These are phyloP conservation scores for Emergomyces pasteurianus DNA, from an alignment of 2,329 filamentous ascomycete species.

Conservation along the genomic window DNA sequence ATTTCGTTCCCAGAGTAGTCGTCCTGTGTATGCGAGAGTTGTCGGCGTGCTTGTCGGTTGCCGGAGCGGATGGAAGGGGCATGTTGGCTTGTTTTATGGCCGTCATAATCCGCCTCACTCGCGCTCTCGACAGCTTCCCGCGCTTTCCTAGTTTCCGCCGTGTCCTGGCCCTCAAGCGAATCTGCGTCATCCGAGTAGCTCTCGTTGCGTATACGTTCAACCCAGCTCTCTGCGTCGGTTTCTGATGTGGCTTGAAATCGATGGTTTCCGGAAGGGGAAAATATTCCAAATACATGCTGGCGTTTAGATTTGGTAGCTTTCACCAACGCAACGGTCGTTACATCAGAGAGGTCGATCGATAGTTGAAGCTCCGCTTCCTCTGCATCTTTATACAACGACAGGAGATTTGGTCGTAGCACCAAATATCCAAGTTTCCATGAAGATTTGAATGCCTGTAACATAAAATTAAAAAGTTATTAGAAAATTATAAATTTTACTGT, in stretches of 20 bases:
- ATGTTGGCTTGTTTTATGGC: background rate
- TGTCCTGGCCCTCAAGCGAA: background rate
- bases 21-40: conserved; percentile 32
- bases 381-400: conserved; percentile 87
- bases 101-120: conserved; percentile 31
- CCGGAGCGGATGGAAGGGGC: background rate
- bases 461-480: too few relatives aligned
- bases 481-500: background rate
- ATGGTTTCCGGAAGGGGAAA: conserved; percentile 81
- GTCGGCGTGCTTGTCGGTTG: background rate
- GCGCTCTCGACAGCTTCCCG: conserved; percentile 23
- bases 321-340: conserved; percentile 80
- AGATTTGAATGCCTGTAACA: conserved; percentile 44
- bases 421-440: conserved; percentile 85
- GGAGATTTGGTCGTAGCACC: conserved; percentile 76
- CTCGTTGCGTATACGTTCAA: conserved; percentile 64
- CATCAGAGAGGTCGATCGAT: conserved; percentile 75
- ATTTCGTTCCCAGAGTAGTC: conserved; percentile 55
- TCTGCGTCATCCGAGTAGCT: conserved; percentile 55
- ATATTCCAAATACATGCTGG: conserved; percentile 81
- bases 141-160: conserved; percentile 55
- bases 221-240: conserved; percentile 75
- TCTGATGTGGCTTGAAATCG: conserved; percentile 69
- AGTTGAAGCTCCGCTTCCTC: conserved; percentile 82
- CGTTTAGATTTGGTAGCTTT: conserved; percentile 81